A percentile compares a stretch with the other conserved stretches of the same genome.
These are phyloP conservation scores for Russula sp. DNA, from an alignment of 768 basidiomycete species.

Conservation along the genomic window DNA sequence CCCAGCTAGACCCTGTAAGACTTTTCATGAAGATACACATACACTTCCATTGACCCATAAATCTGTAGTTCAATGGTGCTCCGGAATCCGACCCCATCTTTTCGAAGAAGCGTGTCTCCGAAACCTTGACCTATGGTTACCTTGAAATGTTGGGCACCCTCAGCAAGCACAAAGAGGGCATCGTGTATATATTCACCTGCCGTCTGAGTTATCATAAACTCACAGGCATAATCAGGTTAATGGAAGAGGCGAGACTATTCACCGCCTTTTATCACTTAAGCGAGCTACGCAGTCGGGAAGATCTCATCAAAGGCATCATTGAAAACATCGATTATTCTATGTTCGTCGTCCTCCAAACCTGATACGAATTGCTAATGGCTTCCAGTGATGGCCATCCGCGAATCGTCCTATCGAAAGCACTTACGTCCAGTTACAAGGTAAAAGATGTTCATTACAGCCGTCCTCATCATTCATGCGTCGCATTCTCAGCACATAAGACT, in stretches of 20 bases:
- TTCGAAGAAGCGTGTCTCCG: conserved; percentile 72
- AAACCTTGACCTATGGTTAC: conserved; percentile 85
- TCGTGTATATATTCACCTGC: conserved; percentile 46
- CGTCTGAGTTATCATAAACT: background rate
- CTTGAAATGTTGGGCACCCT: conserved; percentile 92
- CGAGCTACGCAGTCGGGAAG: conserved; percentile 85
- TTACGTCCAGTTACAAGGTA: conserved; percentile 90
- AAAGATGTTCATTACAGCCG: conserved; percentile 9
- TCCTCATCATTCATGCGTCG: background rate
- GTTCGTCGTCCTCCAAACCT: conserved; percentile 37
- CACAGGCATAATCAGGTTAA: conserved; percentile 41
- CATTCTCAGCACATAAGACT: conserved; percentile 67
- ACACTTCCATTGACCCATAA: background rate
- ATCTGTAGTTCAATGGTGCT: conserved; percentile 55
- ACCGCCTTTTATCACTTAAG: conserved; percentile 94
- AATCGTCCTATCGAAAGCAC: conserved; percentile 86
- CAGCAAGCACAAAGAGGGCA: conserved; percentile 82
- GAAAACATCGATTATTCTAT: conserved; percentile 87
- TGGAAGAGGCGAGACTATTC: conserved; percentile 90
- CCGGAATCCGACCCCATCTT: conserved; percentile 76
- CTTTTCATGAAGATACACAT: background rate
- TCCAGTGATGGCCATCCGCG: conserved; percentile 88
- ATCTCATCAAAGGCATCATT: conserved; percentile 85
- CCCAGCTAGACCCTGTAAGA: conserved; percentile 85
- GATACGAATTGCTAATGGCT: conserved; percentile 12